A percentile compares a stretch with the other conserved stretches of the same genome.
Evolutionary conservation across 176 grass and related monocot species (phyloP).

Genomic region (Carex parvula): DNA sequence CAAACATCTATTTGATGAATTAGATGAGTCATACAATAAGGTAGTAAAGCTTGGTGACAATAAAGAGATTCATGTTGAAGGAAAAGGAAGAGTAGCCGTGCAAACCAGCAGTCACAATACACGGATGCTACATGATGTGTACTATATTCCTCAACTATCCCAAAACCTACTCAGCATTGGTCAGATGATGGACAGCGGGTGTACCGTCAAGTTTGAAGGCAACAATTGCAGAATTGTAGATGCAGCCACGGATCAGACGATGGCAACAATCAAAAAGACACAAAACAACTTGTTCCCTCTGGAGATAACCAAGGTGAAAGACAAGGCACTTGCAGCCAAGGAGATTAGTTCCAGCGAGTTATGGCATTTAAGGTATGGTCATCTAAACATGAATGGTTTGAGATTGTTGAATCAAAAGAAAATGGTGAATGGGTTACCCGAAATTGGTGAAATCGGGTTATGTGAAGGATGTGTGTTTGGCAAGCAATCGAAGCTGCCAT

Average conservation of each 20-base stretch:
- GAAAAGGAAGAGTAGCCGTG: background rate
- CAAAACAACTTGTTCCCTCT: background rate
- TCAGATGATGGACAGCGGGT: no score
- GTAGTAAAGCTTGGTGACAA: conserved; percentile 5
- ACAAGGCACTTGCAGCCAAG: background rate
- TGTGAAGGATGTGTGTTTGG: conserved; percentile 20
- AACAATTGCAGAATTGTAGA: background rate
- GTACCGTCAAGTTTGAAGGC: conserved; percentile 5
- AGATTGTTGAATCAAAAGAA: conserved; percentile 14
- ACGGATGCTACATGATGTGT: background rate
- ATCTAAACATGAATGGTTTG: background rate
- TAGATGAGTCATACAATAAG: background rate
- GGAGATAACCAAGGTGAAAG: background rate
- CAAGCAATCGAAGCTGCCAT: background rate
- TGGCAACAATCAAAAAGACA: background rate
- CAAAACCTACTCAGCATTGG: background rate
- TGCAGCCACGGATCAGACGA: no score
- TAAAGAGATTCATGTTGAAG: background rate
- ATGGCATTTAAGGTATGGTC: conserved; percentile 3
- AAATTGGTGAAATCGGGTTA: background rate
- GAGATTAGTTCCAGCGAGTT: background rate
- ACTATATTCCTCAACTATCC: background rate
- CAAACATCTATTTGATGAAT: background rate
- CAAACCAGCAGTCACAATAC: background rate
- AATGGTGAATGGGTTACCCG: conserved; percentile 14